These are phyloP conservation scores for Petunia axillaris DNA, from an alignment of 257 asterid species.

Conservation along the genomic window DNA sequence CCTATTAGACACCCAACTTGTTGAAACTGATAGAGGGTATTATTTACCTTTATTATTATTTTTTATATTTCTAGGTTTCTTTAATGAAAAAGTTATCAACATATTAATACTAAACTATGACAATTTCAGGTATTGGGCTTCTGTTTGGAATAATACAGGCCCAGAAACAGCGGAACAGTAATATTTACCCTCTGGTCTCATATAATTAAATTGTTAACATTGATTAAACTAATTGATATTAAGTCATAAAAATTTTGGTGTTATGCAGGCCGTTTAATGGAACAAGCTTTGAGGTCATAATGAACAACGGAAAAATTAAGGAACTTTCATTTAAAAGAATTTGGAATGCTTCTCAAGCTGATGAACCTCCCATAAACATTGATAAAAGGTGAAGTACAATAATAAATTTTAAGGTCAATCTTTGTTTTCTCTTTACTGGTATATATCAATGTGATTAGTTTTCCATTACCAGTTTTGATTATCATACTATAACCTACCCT, in stretches of 20 bases:
- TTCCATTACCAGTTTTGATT: no score
- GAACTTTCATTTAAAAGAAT: conserved; percentile 57
- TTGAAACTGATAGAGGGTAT: conserved; percentile 53
- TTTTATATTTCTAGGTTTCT: neutral
- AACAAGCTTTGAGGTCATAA: conserved; percentile 44
- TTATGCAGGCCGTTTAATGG: conserved; percentile 45
- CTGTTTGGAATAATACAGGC: conserved; percentile 39
- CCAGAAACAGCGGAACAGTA: conserved; percentile 33
- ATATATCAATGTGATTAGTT: no score
- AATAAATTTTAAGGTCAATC: neutral
- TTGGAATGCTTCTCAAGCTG: conserved; percentile 39
- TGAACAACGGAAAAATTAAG: conserved; percentile 35
- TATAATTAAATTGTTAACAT: neutral
- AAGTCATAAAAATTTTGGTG: neutral
- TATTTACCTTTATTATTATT: neutral
- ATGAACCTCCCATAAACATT: conserved; percentile 46
- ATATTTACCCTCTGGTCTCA: conserved; percentile 25
- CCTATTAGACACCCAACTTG: conserved; percentile 43
- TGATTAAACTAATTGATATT: neutral
- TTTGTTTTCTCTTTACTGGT: no score
- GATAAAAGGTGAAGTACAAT: conserved; percentile 50
- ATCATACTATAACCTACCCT: no score
- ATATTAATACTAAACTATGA: neutral
- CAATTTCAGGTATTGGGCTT: conserved; percentile 52
- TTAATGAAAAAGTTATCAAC: neutral